phyloP scores from a whole-genome alignment of 139 green algal species.

The Chlamydomonas eustigma region DNA sequence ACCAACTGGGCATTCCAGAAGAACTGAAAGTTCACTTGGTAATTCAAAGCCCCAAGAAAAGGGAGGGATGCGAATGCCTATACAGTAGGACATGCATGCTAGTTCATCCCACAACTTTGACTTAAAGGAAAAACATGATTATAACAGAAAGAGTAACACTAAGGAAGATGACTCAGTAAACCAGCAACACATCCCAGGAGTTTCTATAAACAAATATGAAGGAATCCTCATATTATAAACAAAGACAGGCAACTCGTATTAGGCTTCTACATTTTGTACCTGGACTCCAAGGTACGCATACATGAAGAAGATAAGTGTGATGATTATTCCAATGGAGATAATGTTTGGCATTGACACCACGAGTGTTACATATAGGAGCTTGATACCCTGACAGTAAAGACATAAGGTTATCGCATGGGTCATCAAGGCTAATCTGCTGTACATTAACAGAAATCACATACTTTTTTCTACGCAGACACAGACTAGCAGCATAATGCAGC shows the following conservation, averaged over 20 bases:
- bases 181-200: no score
- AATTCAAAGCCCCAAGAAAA: constrained; percentile 36
- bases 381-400: background rate
- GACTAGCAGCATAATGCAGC: no score
- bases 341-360: constrained; percentile 71
- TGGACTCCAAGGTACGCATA: constrained; percentile 68
- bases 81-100: no score
- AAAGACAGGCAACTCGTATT: background rate
- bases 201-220: background rate
- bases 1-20: constrained; percentile 51
- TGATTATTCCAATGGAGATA: constrained; percentile 69
- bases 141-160: no score
- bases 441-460: no score
- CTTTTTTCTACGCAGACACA: no score
- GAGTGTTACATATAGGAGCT: constrained; percentile 22
- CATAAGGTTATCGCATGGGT: no score
- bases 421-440: no score
- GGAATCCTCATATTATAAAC: background rate
- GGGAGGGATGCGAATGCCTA: no score
- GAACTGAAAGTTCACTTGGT: constrained; percentile 65
- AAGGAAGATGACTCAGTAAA: no score
- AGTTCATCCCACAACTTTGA: no score
- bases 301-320: constrained; percentile 75
- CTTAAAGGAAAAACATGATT: no score
- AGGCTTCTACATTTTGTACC: constrained; percentile 40